These are phyloP conservation scores for Sporothrix pallida DNA, from an alignment of 2,329 filamentous ascomycete species.

Conservation along the genomic window DNA sequence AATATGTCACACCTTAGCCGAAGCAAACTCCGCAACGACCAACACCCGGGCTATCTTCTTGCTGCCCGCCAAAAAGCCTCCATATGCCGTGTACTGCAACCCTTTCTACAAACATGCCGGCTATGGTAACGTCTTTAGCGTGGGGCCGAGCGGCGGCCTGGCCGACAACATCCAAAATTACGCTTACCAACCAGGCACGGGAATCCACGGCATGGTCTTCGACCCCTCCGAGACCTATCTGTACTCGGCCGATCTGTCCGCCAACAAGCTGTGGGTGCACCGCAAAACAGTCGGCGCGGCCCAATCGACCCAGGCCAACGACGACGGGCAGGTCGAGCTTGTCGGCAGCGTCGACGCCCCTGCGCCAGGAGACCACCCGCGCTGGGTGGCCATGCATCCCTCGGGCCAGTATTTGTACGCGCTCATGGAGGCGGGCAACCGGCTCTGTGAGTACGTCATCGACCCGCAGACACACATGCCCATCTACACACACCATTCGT, in stretches of 20 bases:
- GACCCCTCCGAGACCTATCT: slow-evolving; percentile 75
- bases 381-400: slow-evolving; percentile 86
- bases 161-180: slow-evolving; percentile 73
- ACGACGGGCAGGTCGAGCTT: slow-evolving; percentile 67
- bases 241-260: slow-evolving; percentile 78
- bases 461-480: slow-evolving; percentile 75
- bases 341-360: slow-evolving; percentile 77
- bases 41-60: slow-evolving; percentile 91
- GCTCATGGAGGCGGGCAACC: slow-evolving; percentile 88
- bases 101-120: slow-evolving; percentile 88
- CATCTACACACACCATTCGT: slow-evolving; percentile 76
- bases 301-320: slow-evolving; percentile 44
- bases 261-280: slow-evolving; percentile 85
- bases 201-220: slow-evolving; percentile 84
- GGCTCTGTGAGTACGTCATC: slow-evolving; percentile 80
- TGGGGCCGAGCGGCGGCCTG: slow-evolving; percentile 63
- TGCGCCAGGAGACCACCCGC: slow-evolving; percentile 73
- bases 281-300: slow-evolving; percentile 57
- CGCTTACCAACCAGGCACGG: slow-evolving; percentile 70
- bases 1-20: slow-evolving; percentile 54
- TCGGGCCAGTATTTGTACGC: slow-evolving; percentile 80
- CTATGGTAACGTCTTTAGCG: slow-evolving; percentile 77
- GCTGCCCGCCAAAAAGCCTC: slow-evolving; percentile 76
- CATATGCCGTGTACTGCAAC: slow-evolving; percentile 85
- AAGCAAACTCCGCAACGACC: slow-evolving; percentile 70